Evolutionary conservation across 257 asterid species (phyloP).

Genomic region (Solanum neorickii): DNA sequence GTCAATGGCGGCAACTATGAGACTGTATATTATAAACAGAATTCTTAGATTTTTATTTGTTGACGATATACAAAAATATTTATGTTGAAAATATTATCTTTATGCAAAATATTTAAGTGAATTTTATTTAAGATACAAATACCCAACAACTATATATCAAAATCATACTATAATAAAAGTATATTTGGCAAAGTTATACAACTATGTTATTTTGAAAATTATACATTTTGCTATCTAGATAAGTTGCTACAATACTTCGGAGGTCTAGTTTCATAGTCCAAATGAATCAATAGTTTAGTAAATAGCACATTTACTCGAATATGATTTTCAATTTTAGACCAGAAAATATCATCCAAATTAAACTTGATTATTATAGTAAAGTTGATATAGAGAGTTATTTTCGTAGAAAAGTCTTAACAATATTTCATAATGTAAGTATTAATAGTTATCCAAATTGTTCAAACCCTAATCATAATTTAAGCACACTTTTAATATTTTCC

Average conservation of each 20-base stretch:
- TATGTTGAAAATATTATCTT: background rate
- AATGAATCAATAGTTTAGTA: background rate
- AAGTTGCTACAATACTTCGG: background rate
- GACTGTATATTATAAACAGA: background rate
- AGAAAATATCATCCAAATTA: background rate
- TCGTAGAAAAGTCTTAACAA: background rate
- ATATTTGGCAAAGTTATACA: background rate
- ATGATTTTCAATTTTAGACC: background rate
- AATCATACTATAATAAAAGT: background rate
- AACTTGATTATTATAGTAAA: background rate
- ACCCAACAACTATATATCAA: background rate
- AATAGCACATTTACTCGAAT: background rate
- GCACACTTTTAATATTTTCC: background rate
- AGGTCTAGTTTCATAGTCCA: background rate
- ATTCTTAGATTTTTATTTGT: background rate
- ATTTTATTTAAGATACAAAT: no score
- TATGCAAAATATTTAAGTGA: background rate
- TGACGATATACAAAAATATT: no score
- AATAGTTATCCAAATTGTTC: background rate
- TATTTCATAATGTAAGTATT: background rate
- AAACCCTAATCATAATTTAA: background rate
- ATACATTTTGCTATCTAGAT: background rate
- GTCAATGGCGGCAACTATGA: background rate
- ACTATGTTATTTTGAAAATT: background rate
- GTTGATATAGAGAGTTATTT: background rate